Conservation (phyloP, 176 grass and related monocot species). For the Eleusine coracana region DNA sequence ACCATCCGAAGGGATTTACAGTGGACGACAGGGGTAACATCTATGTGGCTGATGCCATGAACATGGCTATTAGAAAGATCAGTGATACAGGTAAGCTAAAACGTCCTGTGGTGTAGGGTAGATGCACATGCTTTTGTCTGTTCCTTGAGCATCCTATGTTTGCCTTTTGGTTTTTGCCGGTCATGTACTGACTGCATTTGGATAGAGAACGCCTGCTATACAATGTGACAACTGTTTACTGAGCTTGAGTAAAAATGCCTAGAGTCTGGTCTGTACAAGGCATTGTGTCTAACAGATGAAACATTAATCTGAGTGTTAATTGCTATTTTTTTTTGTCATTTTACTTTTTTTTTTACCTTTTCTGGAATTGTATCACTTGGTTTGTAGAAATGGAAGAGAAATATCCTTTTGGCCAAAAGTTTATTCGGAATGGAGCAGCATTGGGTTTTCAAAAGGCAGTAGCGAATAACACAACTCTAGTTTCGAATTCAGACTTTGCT, state of each 20-base stretch:
- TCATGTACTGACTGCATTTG: constrained; percentile 26
- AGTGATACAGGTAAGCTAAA: constrained; percentile 85
- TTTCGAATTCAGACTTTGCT: constrained; percentile 2
- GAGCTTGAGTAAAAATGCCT: constrained; percentile 38
- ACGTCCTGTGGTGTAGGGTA: constrained; percentile 41
- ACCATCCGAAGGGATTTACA: constrained; percentile 96
- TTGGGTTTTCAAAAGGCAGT: background rate
- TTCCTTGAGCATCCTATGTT: constrained; percentile 52
- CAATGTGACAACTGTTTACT: constrained; percentile 6
- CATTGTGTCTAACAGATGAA: constrained; percentile 7
- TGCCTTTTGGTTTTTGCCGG: constrained; percentile 48
- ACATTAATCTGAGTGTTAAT: background rate
- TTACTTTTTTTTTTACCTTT: background rate
- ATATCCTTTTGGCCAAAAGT: background rate
- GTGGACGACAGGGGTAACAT: constrained; percentile 90
- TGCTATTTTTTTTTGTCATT: background rate
- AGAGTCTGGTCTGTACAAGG: constrained; percentile 1
- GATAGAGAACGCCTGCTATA: background rate
- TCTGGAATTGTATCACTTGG: background rate
- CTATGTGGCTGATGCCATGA: constrained; percentile 93
- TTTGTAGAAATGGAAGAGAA: constrained; percentile 10
- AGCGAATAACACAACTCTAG: constrained; percentile 1
- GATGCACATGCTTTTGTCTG: constrained; percentile 49
- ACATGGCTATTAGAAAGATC: constrained; percentile 99
- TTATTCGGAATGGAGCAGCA: background rate